These are phyloP conservation scores for Moricandia moricandioides DNA, from an alignment of 345 rosid species.

Conservation along the genomic window DNA sequence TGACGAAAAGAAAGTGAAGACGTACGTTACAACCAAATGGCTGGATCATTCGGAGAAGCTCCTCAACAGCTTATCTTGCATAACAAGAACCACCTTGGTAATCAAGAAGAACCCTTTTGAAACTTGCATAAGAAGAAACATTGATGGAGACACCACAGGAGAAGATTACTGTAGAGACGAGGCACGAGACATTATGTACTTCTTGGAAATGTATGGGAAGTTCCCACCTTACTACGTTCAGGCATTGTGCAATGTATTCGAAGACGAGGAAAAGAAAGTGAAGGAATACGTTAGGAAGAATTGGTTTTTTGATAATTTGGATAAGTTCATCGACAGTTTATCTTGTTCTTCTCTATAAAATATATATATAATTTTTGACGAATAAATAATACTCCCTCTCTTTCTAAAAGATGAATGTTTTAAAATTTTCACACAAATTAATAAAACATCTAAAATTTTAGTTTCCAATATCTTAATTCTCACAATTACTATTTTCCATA, in stretches of 20 bases:
- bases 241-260: neutral
- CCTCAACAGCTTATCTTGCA: slow-evolving; percentile 3
- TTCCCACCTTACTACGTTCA: neutral
- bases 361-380: too few species aligned
- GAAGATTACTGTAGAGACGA: neutral
- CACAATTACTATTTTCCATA: too few species aligned
- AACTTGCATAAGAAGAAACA: slow-evolving; percentile 20
- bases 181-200: neutral
- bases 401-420: too few species aligned
- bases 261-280: neutral
- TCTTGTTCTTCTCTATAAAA: too few species aligned
- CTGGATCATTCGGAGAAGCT: slow-evolving; percentile 1
- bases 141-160: neutral
- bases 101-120: slow-evolving; percentile 3
- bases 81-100: neutral
- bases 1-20: slow-evolving; percentile 15
- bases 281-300: neutral
- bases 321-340: neutral
- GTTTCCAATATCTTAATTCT: too few species aligned
- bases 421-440: too few species aligned
- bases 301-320: neutral
- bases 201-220: neutral
- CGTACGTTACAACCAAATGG: slow-evolving; percentile 19
- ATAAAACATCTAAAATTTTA: too few species aligned
- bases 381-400: too few species aligned